Evolutionary conservation across 2,329 filamentous ascomycete species (phyloP), one percentile per base, ranked within the genome.

Genomic region (Trichoderma oligosporum): DNA sequence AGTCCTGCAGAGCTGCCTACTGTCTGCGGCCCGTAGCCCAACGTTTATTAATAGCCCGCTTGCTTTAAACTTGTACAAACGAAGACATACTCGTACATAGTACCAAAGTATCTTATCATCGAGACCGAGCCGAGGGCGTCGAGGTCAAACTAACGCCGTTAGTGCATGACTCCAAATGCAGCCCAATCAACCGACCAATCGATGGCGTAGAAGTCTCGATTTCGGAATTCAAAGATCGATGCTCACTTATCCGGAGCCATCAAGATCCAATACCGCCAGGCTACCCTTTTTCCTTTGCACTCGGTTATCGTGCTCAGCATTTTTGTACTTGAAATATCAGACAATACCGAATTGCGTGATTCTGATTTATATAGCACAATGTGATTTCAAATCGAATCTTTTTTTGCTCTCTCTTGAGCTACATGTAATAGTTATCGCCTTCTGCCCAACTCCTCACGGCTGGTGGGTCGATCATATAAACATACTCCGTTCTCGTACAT

Each of bases 201-300:
- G 20, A 47, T 14, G 25, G 45, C 33, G 29, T 16, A 7, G 18
- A 27, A 57, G 11, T 22, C 22, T 57, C 54, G 33, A 49, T 57
- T 57, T 36, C 44, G 45, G 54, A 48, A 57, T 57, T 49, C 54
- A 46, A n/a, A 57, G 42, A 57, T 57, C 51, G 51, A 54, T 36
- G 31, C 48, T 41, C 48, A 24, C 36, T 6, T n/a, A 45, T 46
- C 51, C 27, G 12, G n/a, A n/a, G 29, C 16, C 44, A 54, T 16
- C 51, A 36, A 54, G 41, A 54, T 54, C 51, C 51, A 33, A 11
- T 14, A 22, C 22, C 36, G 31, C 6, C 20, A 9, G 45, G 45
- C 31, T 14, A 38, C 36, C 22, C 24, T 44, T 24, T 24, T 7
- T n/a, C n/a, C n/a, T n/a, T n/a, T n/a, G n/a, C n/a, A n/a, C n/a